Evolutionary conservation across 2,329 filamentous ascomycete genomes (phyloP).

Genomic region (Bipolaris cookei): DNA sequence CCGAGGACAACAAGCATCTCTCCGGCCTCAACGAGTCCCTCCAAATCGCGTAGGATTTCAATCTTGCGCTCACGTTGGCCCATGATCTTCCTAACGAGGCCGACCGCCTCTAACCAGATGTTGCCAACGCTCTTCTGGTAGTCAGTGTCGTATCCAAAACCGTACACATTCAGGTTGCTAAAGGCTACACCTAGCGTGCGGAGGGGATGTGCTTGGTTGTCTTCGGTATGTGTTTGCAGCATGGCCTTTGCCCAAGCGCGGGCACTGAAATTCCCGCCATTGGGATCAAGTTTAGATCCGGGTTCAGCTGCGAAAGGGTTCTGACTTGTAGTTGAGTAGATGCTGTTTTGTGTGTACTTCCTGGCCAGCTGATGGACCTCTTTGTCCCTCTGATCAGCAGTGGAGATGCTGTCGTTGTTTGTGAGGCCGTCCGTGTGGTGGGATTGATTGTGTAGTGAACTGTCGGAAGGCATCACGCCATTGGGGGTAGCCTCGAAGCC

Average conservation of each 20-base stretch:
- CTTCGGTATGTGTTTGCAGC: slow-evolving; percentile 54
- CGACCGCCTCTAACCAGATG: slow-evolving; percentile 52
- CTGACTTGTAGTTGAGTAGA: too few species aligned
- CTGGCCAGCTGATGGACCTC: too few species aligned
- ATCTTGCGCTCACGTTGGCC: slow-evolving; percentile 52
- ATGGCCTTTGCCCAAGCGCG: slow-evolving; percentile 58
- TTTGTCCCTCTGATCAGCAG: too few species aligned
- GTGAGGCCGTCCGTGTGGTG: too few species aligned
- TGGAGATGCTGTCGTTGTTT: too few species aligned
- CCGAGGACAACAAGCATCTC: slow-evolving; percentile 80
- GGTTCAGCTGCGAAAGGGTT: slow-evolving; percentile 50
- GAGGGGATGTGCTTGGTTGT: slow-evolving; percentile 50
- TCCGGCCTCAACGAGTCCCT: slow-evolving; percentile 71
- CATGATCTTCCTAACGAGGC: slow-evolving; percentile 46
- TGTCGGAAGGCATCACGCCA: too few species aligned
- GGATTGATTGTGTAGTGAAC: too few species aligned
- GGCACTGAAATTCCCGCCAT: slow-evolving; percentile 56
- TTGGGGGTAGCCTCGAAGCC: too few species aligned
- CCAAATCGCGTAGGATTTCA: slow-evolving; percentile 71
- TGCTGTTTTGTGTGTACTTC: too few species aligned
- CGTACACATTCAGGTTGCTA: slow-evolving; percentile 55
- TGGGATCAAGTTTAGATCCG: slow-evolving; percentile 54
- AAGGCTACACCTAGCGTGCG: slow-evolving; percentile 57
- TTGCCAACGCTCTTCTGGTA: slow-evolving; percentile 60
- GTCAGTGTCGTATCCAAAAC: slow-evolving; percentile 57